These are phyloP conservation scores for Rhododendron ferrugineum DNA, from an alignment of 148 eudicot species.

Conservation along the genomic window DNA sequence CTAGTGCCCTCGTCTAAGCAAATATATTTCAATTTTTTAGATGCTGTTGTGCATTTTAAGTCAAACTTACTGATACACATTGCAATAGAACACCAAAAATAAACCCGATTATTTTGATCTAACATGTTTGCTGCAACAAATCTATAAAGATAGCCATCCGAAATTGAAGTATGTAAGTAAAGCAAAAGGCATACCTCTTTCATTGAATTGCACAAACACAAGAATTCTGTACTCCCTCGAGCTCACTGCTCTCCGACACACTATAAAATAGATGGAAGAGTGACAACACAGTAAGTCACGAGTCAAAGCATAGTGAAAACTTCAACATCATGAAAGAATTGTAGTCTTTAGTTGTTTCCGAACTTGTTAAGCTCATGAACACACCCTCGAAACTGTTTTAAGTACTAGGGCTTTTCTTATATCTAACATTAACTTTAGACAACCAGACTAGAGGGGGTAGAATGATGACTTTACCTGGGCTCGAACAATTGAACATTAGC, in stretches of 20 bases:
- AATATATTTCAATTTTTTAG: neutral
- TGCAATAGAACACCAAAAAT: neutral
- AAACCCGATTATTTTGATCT: neutral
- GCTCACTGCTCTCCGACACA: conserved; percentile 20
- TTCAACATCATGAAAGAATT: neutral
- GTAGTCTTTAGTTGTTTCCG: too few species aligned
- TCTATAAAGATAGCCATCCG: neutral
- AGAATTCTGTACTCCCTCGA: conserved; percentile 24
- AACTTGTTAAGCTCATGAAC: neutral
- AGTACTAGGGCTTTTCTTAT: neutral
- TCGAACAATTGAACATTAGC: conserved; percentile 36
- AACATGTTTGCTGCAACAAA: neutral
- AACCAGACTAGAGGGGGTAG: neutral
- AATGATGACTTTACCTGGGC: conserved; percentile 21
- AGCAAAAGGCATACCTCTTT: neutral
- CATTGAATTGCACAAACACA: conserved; percentile 28
- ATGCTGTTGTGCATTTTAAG: neutral
- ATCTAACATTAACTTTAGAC: neutral
- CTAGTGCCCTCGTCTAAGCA: neutral
- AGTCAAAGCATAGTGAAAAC: neutral
- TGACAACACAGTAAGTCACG: neutral
- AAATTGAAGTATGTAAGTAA: neutral
- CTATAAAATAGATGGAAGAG: neutral
- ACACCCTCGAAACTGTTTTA: neutral
- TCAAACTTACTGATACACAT: neutral